Evolutionary conservation across 495 filamentous ascomycete species (phyloP), one percentile per base, ranked within the genome.

Genomic region (Aspergillus homomorphus): DNA sequence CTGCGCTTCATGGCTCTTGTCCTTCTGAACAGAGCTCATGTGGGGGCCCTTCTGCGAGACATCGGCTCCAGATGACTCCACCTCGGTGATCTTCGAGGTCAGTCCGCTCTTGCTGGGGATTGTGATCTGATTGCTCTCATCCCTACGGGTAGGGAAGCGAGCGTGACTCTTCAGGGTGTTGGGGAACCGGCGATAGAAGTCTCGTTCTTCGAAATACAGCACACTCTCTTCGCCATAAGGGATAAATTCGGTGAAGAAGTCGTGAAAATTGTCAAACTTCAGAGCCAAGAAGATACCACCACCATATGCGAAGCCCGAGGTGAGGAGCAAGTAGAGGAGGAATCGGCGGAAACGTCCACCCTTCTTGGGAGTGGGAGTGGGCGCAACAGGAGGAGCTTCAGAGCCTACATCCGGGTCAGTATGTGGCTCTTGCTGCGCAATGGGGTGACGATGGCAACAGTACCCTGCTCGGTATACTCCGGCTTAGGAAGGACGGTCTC

Each of bases 211-310:
- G 58, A 98, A 89, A 75, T 96, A 98, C n/a, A 95, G 84, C 23
- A 98, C 94, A 16, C 87, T 87, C 63, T 96, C 89, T 75, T 98
- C 94, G 53, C 93, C 95, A 58, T 90, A 96, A 2, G 94, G 94
- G 7, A 98, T 74, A 72, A 94, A 98, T 74, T 96, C 92, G 45
- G 95, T 98, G 77, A 98, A 98, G 77, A 98, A 96, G 69, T 98
- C 94, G 70, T 98, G 95, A 81, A 97, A 97, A 72, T 93, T 96
- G 77, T 98, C 94, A 61, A 87, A 94, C 73, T 92, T 85, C 59
- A 96, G 82, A 21, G 94, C 94, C 67, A 95, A 90, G 76, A 89
- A 96, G 50, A 96, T 84, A 49, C 92, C 90, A 58, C 90, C 91
- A 56, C 84, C 92, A 60, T 96, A 98, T 28, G 86, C 85, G 16